Evolutionary conservation across 768 basidiomycete species (phyloP), one percentile per base, ranked within the genome.

Genomic region (Kwoniella dejecticola): DNA sequence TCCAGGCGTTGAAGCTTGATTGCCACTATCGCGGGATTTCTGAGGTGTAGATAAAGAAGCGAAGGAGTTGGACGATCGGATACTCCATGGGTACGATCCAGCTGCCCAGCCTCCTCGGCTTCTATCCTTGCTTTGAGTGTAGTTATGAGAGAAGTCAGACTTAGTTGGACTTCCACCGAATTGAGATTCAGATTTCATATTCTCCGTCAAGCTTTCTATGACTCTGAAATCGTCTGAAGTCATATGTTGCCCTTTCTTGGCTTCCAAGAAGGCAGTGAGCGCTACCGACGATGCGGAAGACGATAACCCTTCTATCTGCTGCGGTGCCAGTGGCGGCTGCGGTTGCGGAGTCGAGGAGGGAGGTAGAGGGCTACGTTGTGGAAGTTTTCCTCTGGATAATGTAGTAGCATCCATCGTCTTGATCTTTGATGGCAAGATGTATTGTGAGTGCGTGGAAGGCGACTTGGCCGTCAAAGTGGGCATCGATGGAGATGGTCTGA

Each of bases 201-300:
- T 68, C 15, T 68, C 55, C 2, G 67, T 70, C 19, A 74, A 45
- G 2, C 65, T 61, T 24, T 71, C 64, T 19, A 74, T 65, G 11
- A 70, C 62, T 30, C 42, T 33, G 29, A 71, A 52, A n/a, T 74
- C 73, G n/a, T 74, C 63, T 1, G 56, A 19, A 15, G 59, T 52
- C 42, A 71, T 65, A 15, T 44, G 52, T 48, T 70, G 64, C 2
- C 69, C 69, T 30, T 60, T 60, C 40, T 73, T 73, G 24, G 67
- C 71, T 27, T 68, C 67, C 3, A 73, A 40, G 55, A 70, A 73
- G 6, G 71, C 69, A 3, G 64, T 57, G 3, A 73, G 55, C 4
- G 71, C 71, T 3, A 52, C 52, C 10, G 63, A 63, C 1, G 68
- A 64, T 2, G 70, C 68, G 15, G 71, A 67, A 3, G 66, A 38